phyloP scores from a whole-genome alignment of 805 yeast genomes.

The Peterozyma toletana region DNA sequence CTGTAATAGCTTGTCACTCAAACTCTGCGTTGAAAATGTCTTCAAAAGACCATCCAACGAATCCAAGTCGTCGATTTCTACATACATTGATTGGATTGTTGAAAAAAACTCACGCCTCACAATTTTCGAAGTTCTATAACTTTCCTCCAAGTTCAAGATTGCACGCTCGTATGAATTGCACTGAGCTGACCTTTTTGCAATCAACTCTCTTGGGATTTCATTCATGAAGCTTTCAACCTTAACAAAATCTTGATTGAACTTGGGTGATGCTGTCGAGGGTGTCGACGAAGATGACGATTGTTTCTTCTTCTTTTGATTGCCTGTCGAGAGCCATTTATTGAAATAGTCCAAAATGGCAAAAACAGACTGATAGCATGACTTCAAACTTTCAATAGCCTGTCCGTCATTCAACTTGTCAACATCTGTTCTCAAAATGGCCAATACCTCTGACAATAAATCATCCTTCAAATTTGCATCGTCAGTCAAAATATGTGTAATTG shows the following conservation, averaged over 20 bases:
- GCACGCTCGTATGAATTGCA: conserved; percentile 86
- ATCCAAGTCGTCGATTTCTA: conserved; percentile 84
- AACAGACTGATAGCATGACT: conserved; percentile 62
- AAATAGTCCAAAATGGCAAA: conserved; percentile 80
- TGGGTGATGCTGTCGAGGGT: conserved; percentile 1
- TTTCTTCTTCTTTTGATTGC: conserved; percentile 24
- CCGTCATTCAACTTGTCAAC: conserved; percentile 39
- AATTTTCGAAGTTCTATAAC: conserved; percentile 35
- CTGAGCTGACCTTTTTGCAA: conserved; percentile 76
- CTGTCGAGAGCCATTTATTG: conserved; percentile 59
- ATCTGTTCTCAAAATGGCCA: conserved; percentile 45
- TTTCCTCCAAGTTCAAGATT: conserved; percentile 75
- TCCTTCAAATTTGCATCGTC: conserved; percentile 28
- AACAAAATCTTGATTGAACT: conserved; percentile 21
- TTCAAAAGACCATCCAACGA: conserved; percentile 81
- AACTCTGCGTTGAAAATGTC: conserved; percentile 57
- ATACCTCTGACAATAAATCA: conserved; percentile 52
- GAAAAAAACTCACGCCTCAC: conserved; percentile 31
- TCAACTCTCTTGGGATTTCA: conserved; percentile 54
- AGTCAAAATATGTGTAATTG: conserved; percentile 52
- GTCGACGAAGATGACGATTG: conserved; percentile 11
- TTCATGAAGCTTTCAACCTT: conserved; percentile 42
- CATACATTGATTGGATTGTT: conserved; percentile 73
- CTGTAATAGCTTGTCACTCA: conserved; percentile 71
- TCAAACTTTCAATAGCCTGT: conserved; percentile 47